Evolutionary conservation across 169 alveolate species (phyloP).

Genomic region (Plasmodium adleri): DNA sequence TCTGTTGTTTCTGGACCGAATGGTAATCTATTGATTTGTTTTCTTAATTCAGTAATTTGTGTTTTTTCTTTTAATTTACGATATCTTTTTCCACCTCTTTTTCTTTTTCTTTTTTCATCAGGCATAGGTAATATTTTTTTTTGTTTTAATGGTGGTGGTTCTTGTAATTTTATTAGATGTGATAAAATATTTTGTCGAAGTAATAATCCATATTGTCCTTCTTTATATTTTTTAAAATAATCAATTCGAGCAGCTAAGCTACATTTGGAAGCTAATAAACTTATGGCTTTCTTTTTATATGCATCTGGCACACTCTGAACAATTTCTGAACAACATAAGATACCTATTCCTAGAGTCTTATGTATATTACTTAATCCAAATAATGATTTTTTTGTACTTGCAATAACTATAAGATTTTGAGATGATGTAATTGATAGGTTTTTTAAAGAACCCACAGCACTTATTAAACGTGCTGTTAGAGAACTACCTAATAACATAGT

Average conservation of each 20-base stretch:
- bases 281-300: constrained; percentile 86
- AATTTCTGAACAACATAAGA: constrained; percentile 85
- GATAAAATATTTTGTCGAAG: constrained; percentile 77
- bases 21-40: constrained; percentile 89
- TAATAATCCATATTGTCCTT: constrained; percentile 81
- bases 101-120: constrained; percentile 86
- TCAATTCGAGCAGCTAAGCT: constrained; percentile 91
- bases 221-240: constrained; percentile 80
- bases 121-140: constrained; percentile 92
- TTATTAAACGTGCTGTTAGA: constrained; percentile 96
- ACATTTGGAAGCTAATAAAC: constrained; percentile 86
- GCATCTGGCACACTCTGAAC: constrained; percentile 84
- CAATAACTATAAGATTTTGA: constrained; percentile 92
- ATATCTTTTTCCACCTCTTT: constrained; percentile 90
- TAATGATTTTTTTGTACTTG: constrained; percentile 80
- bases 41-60: constrained; percentile 86
- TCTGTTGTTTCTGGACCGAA: constrained; percentile 91
- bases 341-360: constrained; percentile 78
- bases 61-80: constrained; percentile 90
- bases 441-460: constrained; percentile 95
- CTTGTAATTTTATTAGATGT: constrained; percentile 73
- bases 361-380: constrained; percentile 66
- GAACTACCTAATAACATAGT: constrained; percentile 96
- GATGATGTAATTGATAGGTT: constrained; percentile 95
- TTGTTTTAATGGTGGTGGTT: constrained; percentile 70